Percentiles rank a stretch among this genome's conserved stretches.
Evolutionary conservation across 176 grass and related monocot genomes (phyloP).

Genomic region (Alopecurus myosuroides): DNA sequence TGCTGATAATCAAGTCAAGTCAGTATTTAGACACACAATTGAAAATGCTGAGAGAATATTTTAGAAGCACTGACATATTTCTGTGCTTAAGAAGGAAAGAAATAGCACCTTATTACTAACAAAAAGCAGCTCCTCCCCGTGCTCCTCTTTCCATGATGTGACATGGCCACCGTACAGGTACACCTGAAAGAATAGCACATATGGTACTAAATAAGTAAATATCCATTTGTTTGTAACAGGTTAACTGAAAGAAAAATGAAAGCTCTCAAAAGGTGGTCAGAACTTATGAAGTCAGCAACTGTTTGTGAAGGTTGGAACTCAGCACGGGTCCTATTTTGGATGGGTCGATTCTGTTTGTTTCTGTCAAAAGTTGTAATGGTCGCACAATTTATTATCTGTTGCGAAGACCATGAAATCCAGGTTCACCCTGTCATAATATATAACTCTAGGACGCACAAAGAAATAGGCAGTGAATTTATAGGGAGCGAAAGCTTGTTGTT

Average conservation of each 20-base stretch:
- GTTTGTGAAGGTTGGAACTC: not conserved
- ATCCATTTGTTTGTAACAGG: slow-evolving; percentile 5
- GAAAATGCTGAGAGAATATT: slow-evolving; percentile 13
- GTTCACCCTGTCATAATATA: not conserved
- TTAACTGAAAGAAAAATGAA: not conserved
- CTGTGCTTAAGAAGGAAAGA: slow-evolving; percentile 3
- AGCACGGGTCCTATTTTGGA: not conserved
- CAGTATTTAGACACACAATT: not conserved
- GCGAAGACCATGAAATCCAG: not conserved
- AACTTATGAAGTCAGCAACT: not conserved
- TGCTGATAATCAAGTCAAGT: not conserved
- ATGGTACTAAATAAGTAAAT: slow-evolving; percentile 2
- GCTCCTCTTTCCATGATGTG: slow-evolving; percentile 76
- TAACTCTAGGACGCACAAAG: not conserved
- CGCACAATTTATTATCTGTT: not conserved
- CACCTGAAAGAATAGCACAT: slow-evolving; percentile 41
- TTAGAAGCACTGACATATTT: not conserved
- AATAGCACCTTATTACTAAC: slow-evolving; percentile 65
- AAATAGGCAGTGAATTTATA: not conserved
- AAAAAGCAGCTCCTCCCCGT: slow-evolving; percentile 76
- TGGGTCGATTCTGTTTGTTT: not conserved
- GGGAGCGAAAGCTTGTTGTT: slow-evolving; percentile 1
- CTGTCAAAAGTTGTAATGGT: not conserved
- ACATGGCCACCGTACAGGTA: slow-evolving; percentile 75
- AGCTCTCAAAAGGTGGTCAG: not conserved